Conservation (phyloP, 2,329 filamentous ascomycete genomes). For the Colletotrichum gigasporum region DNA sequence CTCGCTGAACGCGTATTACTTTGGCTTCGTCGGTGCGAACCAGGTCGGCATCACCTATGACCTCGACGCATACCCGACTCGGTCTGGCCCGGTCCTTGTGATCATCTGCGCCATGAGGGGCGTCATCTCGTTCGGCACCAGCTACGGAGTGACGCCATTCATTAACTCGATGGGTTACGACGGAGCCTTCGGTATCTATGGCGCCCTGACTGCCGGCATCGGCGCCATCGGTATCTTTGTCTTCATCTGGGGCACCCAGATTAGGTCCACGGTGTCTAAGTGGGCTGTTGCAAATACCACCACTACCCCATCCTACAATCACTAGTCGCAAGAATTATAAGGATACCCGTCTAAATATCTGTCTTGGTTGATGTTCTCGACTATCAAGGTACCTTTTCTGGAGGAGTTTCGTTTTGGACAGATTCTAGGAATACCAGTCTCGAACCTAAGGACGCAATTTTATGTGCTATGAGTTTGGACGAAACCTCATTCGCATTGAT, state of each 20-base stretch:
- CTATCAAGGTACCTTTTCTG: too few species aligned
- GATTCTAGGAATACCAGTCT: too few species aligned
- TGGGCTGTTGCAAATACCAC: slow-evolving; percentile 6
- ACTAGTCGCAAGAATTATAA: not conserved
- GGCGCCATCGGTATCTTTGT: slow-evolving; percentile 42
- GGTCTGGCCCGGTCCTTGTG: slow-evolving; percentile 51
- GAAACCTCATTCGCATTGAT: too few species aligned
- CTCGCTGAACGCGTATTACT: slow-evolving; percentile 41
- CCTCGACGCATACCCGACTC: slow-evolving; percentile 53
- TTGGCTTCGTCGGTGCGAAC: slow-evolving; percentile 51
- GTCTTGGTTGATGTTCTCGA: too few species aligned
- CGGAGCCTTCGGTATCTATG: slow-evolving; percentile 43
- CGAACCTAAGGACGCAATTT: too few species aligned
- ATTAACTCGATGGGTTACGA: slow-evolving; percentile 41
- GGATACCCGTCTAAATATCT: too few species aligned
- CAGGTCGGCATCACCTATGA: slow-evolving; percentile 54
- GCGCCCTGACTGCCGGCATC: slow-evolving; percentile 40
- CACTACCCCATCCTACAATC: slow-evolving; percentile 3
- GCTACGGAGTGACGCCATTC: slow-evolving; percentile 40
- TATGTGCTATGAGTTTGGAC: too few species aligned
- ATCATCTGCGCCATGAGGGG: slow-evolving; percentile 56
- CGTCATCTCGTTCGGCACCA: slow-evolving; percentile 53
- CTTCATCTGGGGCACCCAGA: slow-evolving; percentile 44
- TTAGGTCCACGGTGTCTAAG: slow-evolving; percentile 29
- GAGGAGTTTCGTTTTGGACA: too few species aligned